A percentile compares a stretch with the other conserved stretches of the same genome.
Conservation (phyloP, 1,139 yeast genomes). For the Saccharomyces hybrid region DNA sequence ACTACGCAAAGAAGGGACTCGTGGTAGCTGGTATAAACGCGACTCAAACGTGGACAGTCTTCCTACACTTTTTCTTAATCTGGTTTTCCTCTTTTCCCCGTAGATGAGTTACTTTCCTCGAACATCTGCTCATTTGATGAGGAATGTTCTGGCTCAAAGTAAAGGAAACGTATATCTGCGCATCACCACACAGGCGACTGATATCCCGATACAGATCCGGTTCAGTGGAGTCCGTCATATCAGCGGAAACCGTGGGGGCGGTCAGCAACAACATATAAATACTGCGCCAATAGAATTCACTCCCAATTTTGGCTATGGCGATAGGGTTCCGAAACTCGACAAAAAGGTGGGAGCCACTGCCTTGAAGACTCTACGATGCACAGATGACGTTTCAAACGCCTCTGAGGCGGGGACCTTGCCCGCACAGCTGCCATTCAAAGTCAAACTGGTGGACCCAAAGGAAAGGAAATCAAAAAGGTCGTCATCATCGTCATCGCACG, state of each 20-base stretch:
- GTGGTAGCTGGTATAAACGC: not conserved
- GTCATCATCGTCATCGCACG: not conserved
- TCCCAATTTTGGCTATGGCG: conserved; percentile 21
- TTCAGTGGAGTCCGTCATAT: not conserved
- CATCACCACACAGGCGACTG: not conserved
- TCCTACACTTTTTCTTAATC: not conserved
- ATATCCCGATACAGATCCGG: not conserved
- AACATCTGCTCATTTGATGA: not conserved
- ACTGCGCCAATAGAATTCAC: conserved; percentile 35
- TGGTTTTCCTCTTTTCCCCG: not conserved
- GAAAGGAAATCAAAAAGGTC: conserved; percentile 12
- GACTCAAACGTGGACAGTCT: not conserved
- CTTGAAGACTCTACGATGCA: conserved; percentile 33
- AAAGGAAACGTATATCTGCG: not conserved
- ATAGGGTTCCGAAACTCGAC: conserved; percentile 11
- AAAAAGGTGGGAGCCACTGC: conserved; percentile 12
- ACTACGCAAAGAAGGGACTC: not conserved
- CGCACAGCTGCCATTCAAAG: conserved; percentile 51
- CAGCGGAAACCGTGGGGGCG: not conserved
- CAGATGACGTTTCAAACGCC: conserved; percentile 27
- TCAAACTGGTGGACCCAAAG: conserved; percentile 35
- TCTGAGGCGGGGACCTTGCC: not conserved
- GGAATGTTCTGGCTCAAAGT: not conserved
- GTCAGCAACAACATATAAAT: conserved; percentile 17
- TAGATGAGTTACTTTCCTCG: not conserved